Percentiles rank a stretch among this genome's conserved stretches.
Evolutionary conservation across 345 rosid species (phyloP).

Genomic region (Laguncularia racemosa): DNA sequence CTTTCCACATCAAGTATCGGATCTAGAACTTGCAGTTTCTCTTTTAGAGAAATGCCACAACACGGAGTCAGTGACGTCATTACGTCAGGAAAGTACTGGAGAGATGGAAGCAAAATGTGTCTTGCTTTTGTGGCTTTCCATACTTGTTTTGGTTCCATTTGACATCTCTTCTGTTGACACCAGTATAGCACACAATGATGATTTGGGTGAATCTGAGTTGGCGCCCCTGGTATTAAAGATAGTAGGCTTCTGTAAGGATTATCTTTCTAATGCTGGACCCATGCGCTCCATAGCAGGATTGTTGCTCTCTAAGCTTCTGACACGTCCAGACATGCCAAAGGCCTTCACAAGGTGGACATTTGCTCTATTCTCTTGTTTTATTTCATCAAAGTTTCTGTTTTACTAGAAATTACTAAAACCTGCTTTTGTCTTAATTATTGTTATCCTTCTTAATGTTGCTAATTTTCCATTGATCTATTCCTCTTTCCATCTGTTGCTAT

Average conservation of each 20-base stretch:
- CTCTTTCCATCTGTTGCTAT: no score
- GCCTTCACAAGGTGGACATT: slow-evolving; percentile 54
- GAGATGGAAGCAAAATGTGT: slow-evolving; percentile 96
- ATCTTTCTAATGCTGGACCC: slow-evolving; percentile 84
- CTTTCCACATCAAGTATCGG: slow-evolving; percentile 93
- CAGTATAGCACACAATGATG: slow-evolving; percentile 41
- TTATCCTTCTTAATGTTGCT: no score
- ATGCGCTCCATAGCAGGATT: slow-evolving; percentile 89
- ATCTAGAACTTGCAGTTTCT: slow-evolving; percentile 80
- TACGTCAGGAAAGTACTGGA: slow-evolving; percentile 91
- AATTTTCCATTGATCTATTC: no score
- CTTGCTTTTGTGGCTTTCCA: slow-evolving; percentile 85
- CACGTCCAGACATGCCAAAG: slow-evolving; percentile 90
- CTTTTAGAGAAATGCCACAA: slow-evolving; percentile 79
- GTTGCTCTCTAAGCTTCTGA: slow-evolving; percentile 75
- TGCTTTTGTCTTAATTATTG: no score
- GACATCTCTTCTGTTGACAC: slow-evolving; percentile 90
- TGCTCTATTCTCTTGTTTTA: slow-evolving; percentile 3
- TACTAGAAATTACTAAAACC: no score
- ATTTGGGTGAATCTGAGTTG: slow-evolving; percentile 35
- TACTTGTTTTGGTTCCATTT: slow-evolving; percentile 85
- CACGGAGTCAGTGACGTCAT: slow-evolving; percentile 40
- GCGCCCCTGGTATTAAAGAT: slow-evolving; percentile 75
- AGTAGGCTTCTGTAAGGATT: slow-evolving; percentile 69
- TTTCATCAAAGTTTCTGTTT: no score